Evolutionary conservation across 2,329 filamentous ascomycete species (phyloP).

Genomic region (Mariannaea sp.): DNA sequence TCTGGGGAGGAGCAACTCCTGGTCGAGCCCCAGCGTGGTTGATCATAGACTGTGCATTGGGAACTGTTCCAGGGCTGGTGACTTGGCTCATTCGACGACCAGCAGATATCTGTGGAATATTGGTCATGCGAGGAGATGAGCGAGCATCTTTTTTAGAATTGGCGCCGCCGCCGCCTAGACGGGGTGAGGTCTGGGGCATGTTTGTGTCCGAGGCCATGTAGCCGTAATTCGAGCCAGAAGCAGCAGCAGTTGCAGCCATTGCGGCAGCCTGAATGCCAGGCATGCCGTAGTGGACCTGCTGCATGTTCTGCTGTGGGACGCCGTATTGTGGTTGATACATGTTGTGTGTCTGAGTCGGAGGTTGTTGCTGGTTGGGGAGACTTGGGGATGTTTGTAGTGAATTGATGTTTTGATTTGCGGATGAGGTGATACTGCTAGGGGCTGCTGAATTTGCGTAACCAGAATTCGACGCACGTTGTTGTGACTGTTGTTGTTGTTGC

Average conservation of each 20-base stretch:
- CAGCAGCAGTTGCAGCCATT: slow-evolving; percentile 89
- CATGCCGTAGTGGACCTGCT: slow-evolving; percentile 70
- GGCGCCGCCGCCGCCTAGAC: slow-evolving; percentile 64
- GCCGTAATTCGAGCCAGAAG: slow-evolving; percentile 79
- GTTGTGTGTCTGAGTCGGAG: slow-evolving; percentile 69
- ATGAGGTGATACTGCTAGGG: slow-evolving; percentile 70
- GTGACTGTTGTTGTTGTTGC: slow-evolving; percentile 54
- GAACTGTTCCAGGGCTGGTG: slow-evolving; percentile 73
- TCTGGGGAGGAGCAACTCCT: slow-evolving; percentile 61
- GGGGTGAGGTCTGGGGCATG: slow-evolving; percentile 73
- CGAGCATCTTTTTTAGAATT: slow-evolving; percentile 75
- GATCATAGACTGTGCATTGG: slow-evolving; percentile 76
- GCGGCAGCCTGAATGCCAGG: slow-evolving; percentile 86
- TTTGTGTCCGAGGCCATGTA: slow-evolving; percentile 73
- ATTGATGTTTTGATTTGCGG: slow-evolving; percentile 71
- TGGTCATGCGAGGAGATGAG: slow-evolving; percentile 77
- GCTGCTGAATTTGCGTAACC: slow-evolving; percentile 64
- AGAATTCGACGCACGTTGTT: slow-evolving; percentile 66
- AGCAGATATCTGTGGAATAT: slow-evolving; percentile 59
- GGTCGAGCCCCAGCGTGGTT: slow-evolving; percentile 63
- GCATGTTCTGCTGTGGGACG: slow-evolving; percentile 74
- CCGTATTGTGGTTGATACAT: slow-evolving; percentile 81
- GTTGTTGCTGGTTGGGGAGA: slow-evolving; percentile 73
- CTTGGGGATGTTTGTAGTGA: slow-evolving; percentile 78
- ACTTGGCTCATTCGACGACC: slow-evolving; percentile 77